Evolutionary conservation across 1,139 yeast species (phyloP), one percentile per base, ranked within the genome.

Genomic region (Debaryomyces coudertii): DNA sequence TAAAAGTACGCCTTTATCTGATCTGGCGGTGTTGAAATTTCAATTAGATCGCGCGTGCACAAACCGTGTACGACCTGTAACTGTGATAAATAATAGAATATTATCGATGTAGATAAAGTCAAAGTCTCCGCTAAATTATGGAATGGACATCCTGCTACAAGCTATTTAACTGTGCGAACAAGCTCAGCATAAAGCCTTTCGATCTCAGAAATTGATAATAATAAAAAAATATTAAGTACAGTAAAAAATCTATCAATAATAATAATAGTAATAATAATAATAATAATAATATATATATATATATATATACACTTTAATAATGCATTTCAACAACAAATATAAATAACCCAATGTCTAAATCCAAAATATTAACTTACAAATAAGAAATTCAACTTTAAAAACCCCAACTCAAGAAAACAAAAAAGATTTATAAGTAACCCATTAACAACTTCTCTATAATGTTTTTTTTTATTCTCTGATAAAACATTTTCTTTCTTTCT

Each of bases 341-440:
- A 55, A 60, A 57, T 58, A 52, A 62, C 69, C 70, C 73, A 65
- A 68, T 66, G 74, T 69, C 75, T 69, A 69, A 69, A 68, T 66
- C 73, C 67, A 56, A 61, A 50, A 45, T 48, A 55, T 50, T 44
- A 50, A 51, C 53, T 51, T 48, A 49, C 53, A 47, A 47, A 50
- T 43, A 49, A 49, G 46, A 48, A 53, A 54, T 54, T 50, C 49
- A 57, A 54, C 54, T 52, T 55, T 54, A 49, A 49, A 56, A 55
- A 54, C 61, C 61, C 57, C 54, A 53, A 58, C 53, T 58, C 55
- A 53, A 53, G 55, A 55, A 56, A 60, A 58, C 50, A 51, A 54
- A 54, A 59, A 59, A 60, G 61, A 56, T 57, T 57, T 58, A 56
- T 60, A 56, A 57, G 56, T 55, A 55, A 60, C 64, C 66, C 67